Evolutionary conservation across 768 basidiomycete genomes (phyloP), one percentile per base, ranked within the genome.

Genomic region (Peribolospora baueri): DNA sequence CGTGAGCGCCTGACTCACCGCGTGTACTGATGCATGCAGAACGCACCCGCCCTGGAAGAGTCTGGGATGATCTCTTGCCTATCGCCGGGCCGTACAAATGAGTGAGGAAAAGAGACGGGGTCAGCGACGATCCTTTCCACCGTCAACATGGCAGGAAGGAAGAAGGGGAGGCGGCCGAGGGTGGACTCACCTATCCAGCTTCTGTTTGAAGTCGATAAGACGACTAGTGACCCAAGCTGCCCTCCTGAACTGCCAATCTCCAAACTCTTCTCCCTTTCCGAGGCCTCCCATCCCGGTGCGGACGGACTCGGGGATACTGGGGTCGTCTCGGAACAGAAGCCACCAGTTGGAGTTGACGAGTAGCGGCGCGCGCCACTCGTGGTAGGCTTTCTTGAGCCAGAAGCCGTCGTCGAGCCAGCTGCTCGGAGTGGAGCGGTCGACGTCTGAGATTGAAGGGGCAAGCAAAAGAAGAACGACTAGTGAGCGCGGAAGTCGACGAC

Each of bases 381-480:
- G 78, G 66, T 97, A 97, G 1, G 84, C 78, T 61, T 81, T 81
- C 61, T 81, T 77, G 56, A 77, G 69, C 91, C 90, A 95, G 60
- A 91, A 80, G 55, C 83, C 86, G 65, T 95, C 88, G 59, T 90
- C 77, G 8, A 97, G 75, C 90, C 90, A 97, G 65, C 91, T 93
- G 65, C 80, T 71, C 0, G 86, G 84, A 5, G 87, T 88, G 1
- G 72, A 69, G 60, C 73, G 77, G 69, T 91, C 87, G 52, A 93
- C 74, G 40, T 82, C 86, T 80, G 66, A 51, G 53, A 14, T 39
- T 25, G 49, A 13, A 11, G 7, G 25, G 0, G n/a, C 9, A 37
- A 25, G 1, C 47, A n/a, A 48, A 11, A 56, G 41, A 11, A n/a
- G 5, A 39, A 39, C 46, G 42, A 50, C n/a, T 7, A 60, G 53